phyloP scores from a whole-genome alignment of 257 asterid species.

The Jacaranda copaia region DNA sequence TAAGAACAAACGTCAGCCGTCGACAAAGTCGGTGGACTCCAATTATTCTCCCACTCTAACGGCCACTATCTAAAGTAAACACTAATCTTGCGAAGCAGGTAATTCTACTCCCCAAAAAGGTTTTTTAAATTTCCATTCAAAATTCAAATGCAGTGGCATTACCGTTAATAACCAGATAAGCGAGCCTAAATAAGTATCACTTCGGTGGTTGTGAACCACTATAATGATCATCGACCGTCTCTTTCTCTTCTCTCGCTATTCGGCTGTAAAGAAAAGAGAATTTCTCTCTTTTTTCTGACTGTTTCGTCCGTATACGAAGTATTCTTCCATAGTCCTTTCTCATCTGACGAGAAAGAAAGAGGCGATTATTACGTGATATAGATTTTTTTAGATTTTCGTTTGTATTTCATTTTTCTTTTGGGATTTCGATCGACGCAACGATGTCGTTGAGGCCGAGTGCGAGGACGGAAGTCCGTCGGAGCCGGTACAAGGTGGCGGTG shows the following conservation, averaged over 20 bases:
- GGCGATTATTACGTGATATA: slow-evolving; percentile 32
- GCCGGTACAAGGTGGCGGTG: slow-evolving; percentile 95
- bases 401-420: background rate
- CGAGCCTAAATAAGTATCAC: background rate
- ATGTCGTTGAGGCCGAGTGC: slow-evolving; percentile 96
- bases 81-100: slow-evolving; percentile 30
- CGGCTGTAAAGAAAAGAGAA: background rate
- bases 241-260: slow-evolving; percentile 16
- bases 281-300: slow-evolving; percentile 35
- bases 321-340: slow-evolving; percentile 40
- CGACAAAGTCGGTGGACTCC: background rate
- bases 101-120: slow-evolving; percentile 3
- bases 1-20: slow-evolving; percentile 8
- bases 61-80: slow-evolving; percentile 23
- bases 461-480: slow-evolving; percentile 90
- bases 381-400: slow-evolving; percentile 19
- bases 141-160: slow-evolving; percentile 48
- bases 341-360: slow-evolving; percentile 34
- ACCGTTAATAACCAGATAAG: slow-evolving; percentile 35
- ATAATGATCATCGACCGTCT: slow-evolving; percentile 35
- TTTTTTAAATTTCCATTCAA: background rate
- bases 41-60: slow-evolving; percentile 15
- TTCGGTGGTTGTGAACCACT: slow-evolving; percentile 39
- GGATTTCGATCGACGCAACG: slow-evolving; percentile 45
- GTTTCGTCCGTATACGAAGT: slow-evolving; percentile 40